These are phyloP conservation scores for Fusarium penzigii DNA, from an alignment of 2,329 filamentous ascomycete genomes.

Conservation along the genomic window DNA sequence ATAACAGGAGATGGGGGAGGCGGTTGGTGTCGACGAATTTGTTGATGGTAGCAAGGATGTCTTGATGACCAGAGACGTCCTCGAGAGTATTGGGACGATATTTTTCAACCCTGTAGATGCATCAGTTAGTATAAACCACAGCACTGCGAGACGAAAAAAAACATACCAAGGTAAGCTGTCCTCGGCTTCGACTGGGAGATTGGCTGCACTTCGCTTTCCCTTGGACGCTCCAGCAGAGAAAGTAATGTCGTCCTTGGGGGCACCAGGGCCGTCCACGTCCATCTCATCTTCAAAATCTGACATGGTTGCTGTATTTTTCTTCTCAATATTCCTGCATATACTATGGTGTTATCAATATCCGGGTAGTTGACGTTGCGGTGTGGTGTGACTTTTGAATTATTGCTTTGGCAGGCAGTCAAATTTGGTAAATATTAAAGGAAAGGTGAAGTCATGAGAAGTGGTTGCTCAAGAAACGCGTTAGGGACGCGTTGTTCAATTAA, in stretches of 20 bases:
- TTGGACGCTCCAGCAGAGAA: conserved; percentile 81
- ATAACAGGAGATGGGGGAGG: conserved; percentile 92
- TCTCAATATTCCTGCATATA: not conserved
- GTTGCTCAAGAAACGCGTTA: conserved; percentile 32
- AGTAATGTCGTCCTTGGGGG: conserved; percentile 47
- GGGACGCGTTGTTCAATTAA: conserved; percentile 33
- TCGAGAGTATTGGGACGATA: conserved; percentile 86
- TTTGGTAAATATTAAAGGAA: conserved; percentile 3
- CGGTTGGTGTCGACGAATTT: conserved; percentile 95
- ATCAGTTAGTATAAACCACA: not conserved
- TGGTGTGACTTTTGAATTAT: not conserved
- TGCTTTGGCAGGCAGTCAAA: not conserved
- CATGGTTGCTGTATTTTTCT: conserved; percentile 42
- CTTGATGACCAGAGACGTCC: conserved; percentile 95
- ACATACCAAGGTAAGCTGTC: conserved; percentile 88
- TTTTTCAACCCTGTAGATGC: conserved; percentile 78
- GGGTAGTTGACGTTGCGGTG: not conserved
- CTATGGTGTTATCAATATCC: not conserved
- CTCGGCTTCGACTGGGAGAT: conserved; percentile 90
- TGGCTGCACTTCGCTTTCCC: conserved; percentile 89
- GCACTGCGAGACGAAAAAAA: not conserved
- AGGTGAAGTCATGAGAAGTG: conserved; percentile 27
- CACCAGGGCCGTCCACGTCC: conserved; percentile 56
- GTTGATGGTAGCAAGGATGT: conserved; percentile 97
- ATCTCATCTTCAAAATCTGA: conserved; percentile 63